phyloP scores from a whole-genome alignment of 257 asterid species.

The Penstemon barbatus region DNA sequence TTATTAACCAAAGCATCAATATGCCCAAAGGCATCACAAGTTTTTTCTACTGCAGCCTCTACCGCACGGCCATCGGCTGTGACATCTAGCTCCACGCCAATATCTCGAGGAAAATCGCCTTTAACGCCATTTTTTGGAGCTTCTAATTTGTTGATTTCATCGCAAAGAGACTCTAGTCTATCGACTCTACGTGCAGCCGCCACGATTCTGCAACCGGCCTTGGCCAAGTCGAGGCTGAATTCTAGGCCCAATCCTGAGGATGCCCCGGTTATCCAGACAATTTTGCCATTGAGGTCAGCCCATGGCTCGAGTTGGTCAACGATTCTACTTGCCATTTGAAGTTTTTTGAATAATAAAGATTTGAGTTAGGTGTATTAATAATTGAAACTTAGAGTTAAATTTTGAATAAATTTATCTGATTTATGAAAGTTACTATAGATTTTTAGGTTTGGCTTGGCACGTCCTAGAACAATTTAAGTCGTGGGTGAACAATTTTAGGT shows the following conservation, averaged over 20 bases:
- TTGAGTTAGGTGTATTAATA: too few species aligned
- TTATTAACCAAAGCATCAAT: conserved; percentile 44
- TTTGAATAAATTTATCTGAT: too few species aligned
- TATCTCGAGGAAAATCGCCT: conserved; percentile 14
- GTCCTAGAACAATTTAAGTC: too few species aligned
- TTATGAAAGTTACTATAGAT: too few species aligned
- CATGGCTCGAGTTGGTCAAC: background rate
- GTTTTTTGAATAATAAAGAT: too few species aligned
- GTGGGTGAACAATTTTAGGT: too few species aligned
- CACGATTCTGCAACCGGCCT: conserved; percentile 30
- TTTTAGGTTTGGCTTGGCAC: too few species aligned
- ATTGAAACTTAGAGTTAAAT: too few species aligned
- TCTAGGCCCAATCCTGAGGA: conserved; percentile 31
- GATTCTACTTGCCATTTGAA: too few species aligned
- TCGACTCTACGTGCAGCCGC: conserved; percentile 39
- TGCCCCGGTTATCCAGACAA: conserved; percentile 33
- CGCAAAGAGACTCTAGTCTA: conserved; percentile 25
- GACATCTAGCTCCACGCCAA: conserved; percentile 40
- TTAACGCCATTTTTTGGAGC: too few species aligned
- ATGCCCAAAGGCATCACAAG: conserved; percentile 45
- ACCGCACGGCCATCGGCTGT: conserved; percentile 18
- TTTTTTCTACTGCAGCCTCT: conserved; percentile 35
- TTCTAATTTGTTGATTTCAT: conserved; percentile 16
- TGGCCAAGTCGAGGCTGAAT: conserved; percentile 29
- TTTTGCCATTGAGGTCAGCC: conserved; percentile 11